A percentile compares a stretch with the other conserved stretches of the same genome.
phyloP scores from a whole-genome alignment of 441 rosid genomes.

The Adansonia grandidieri region DNA sequence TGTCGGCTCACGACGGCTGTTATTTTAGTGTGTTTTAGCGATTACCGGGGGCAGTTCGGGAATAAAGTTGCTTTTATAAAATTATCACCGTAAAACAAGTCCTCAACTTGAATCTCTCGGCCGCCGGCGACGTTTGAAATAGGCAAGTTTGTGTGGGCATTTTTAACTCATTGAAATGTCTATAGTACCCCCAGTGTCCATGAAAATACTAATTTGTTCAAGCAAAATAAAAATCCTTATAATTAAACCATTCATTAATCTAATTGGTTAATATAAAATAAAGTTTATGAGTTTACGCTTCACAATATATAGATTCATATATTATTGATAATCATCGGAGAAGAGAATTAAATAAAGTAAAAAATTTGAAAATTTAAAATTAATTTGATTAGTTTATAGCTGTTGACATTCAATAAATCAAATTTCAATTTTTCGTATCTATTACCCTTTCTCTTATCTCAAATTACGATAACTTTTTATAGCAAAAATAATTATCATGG shows the following conservation, averaged over 20 bases:
- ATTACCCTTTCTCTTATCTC: too few species aligned
- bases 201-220: neutral
- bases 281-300: neutral
- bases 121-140: slow-evolving; percentile 34
- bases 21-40: neutral
- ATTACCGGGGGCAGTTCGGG: slow-evolving; percentile 25
- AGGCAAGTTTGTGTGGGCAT: slow-evolving; percentile 11
- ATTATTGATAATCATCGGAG: too few species aligned
- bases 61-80: neutral
- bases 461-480: too few species aligned
- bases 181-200: neutral
- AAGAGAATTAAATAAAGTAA: too few species aligned
- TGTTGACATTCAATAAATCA: too few species aligned
- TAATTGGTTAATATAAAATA: neutral
- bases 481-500: too few species aligned
- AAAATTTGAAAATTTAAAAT: too few species aligned
- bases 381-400: too few species aligned
- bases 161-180: neutral
- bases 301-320: neutral
- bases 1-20: slow-evolving; percentile 25
- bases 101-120: slow-evolving; percentile 17
- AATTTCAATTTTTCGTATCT: too few species aligned
- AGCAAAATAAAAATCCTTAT: neutral
- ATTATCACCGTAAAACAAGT: slow-evolving; percentile 22
- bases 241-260: neutral